Conservation (phyloP, 805 yeast genomes). For the Saturnispora serradocipensis region DNA sequence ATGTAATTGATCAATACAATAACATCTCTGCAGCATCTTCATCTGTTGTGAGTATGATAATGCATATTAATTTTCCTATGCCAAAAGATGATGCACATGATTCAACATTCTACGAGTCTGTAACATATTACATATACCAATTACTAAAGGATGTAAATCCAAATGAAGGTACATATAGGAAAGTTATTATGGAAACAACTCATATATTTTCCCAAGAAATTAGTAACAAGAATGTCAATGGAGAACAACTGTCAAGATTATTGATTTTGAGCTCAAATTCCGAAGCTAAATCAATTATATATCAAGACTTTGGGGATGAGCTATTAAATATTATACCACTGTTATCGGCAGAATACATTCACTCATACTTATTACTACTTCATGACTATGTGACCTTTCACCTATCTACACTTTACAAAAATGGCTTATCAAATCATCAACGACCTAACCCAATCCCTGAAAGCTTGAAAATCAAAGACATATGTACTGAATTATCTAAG, state of each 20-base stretch:
- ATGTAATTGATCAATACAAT: slow-evolving; percentile 4
- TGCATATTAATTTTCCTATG: slow-evolving; percentile 10
- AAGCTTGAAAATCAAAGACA: neutral
- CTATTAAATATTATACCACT: neutral
- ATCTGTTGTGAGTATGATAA: slow-evolving; percentile 2
- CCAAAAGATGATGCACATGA: neutral
- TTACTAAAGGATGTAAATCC: slow-evolving; percentile 15
- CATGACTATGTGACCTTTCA: slow-evolving; percentile 1
- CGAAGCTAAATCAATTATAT: neutral
- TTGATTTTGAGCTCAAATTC: neutral
- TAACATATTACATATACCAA: slow-evolving; percentile 13
- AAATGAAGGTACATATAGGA: slow-evolving; percentile 3
- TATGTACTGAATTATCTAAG: neutral
- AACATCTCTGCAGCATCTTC: neutral
- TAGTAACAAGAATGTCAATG: neutral
- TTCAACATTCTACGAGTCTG: slow-evolving; percentile 16
- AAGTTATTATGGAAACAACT: neutral
- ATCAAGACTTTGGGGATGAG: slow-evolving; percentile 5
- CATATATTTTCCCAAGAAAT: neutral
- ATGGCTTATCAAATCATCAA: neutral
- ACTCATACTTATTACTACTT: slow-evolving; percentile 1
- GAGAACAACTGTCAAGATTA: neutral
- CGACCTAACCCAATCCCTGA: neutral
- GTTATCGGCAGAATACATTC: slow-evolving; percentile 3
- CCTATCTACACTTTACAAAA: neutral